Evolutionary conservation across 139 green algal genomes (phyloP).

Genomic region (Monoraphidium neglectum): DNA sequence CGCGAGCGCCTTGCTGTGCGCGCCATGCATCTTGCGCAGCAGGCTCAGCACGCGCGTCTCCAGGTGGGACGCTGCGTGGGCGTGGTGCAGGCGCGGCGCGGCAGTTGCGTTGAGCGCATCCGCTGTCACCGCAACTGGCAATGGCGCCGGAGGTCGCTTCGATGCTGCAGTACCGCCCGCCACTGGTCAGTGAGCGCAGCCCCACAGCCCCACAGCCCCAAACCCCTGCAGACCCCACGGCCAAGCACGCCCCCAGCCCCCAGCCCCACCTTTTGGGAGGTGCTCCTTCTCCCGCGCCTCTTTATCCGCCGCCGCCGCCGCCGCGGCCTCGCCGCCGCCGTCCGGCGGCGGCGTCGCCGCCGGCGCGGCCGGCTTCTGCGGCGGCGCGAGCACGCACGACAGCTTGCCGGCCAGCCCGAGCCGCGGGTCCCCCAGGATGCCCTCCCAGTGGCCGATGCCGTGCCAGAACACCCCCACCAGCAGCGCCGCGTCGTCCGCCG

Average conservation of each 20-base stretch:
- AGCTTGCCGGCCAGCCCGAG: slow-evolving; percentile 81
- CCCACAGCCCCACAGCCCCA: neutral
- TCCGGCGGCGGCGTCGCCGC: no score
- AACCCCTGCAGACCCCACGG: neutral
- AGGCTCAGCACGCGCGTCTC: slow-evolving; percentile 84
- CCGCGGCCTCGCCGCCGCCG: slow-evolving; percentile 13
- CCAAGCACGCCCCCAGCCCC: neutral
- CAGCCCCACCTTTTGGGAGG: slow-evolving; percentile 16
- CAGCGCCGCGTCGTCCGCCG: slow-evolving; percentile 79
- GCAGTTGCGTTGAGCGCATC: neutral
- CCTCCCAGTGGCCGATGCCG: slow-evolving; percentile 84
- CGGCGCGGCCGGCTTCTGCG: no score
- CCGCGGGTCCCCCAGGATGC: slow-evolving; percentile 65
- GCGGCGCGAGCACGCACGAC: slow-evolving; percentile 34
- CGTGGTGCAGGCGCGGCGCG: neutral
- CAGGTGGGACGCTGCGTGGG: slow-evolving; percentile 72
- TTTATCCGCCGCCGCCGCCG: neutral
- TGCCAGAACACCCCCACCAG: slow-evolving; percentile 77
- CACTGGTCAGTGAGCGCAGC: neutral
- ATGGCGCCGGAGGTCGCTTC: neutral
- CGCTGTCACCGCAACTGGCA: neutral
- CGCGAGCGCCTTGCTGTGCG: no score
- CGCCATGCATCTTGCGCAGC: slow-evolving; percentile 72
- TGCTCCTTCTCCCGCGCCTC: neutral
- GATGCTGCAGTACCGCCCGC: neutral